These are phyloP conservation scores for Mucor saturninus DNA, from an alignment of 371 early-diverging fungal species.

Conservation along the genomic window DNA sequence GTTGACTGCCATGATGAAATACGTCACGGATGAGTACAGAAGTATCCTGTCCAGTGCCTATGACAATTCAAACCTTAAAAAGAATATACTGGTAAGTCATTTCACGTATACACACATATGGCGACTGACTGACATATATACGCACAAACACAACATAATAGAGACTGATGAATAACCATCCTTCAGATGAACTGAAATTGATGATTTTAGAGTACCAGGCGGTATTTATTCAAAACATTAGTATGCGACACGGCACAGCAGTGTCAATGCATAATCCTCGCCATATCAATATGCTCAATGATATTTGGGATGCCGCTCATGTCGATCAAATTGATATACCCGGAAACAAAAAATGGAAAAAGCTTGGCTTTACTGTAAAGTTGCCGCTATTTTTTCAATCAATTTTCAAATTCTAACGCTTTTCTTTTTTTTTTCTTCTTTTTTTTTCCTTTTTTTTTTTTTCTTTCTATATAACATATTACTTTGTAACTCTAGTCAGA, in stretches of 20 bases:
- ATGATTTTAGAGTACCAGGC: conserved; percentile 74
- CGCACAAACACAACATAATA: conserved; percentile 7
- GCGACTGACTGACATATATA: conserved; percentile 1
- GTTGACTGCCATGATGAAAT: conserved; percentile 65
- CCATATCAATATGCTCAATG: conserved; percentile 59
- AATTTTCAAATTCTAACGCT: background rate
- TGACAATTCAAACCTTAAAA: conserved; percentile 51
- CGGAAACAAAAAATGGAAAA: conserved; percentile 64
- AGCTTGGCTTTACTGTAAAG: conserved; percentile 72
- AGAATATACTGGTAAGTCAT: conserved; percentile 50
- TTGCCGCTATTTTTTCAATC: background rate
- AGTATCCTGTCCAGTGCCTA: conserved; percentile 52
- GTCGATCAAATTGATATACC: conserved; percentile 42
- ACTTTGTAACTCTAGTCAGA: conserved; percentile 48
- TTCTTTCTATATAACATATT: no score
- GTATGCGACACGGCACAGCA: conserved; percentile 52
- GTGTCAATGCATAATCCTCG: conserved; percentile 58
- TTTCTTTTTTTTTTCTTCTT: background rate
- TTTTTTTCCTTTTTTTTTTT: background rate
- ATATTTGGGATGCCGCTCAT: conserved; percentile 62
- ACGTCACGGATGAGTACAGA: conserved; percentile 63
- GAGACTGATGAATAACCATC: conserved; percentile 65
- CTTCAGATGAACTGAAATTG: conserved; percentile 64
- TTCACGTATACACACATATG: background rate
- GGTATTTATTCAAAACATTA: conserved; percentile 61